Evolutionary conservation across 345 rosid genomes (phyloP).

Genomic region (Brassica juncea): DNA sequence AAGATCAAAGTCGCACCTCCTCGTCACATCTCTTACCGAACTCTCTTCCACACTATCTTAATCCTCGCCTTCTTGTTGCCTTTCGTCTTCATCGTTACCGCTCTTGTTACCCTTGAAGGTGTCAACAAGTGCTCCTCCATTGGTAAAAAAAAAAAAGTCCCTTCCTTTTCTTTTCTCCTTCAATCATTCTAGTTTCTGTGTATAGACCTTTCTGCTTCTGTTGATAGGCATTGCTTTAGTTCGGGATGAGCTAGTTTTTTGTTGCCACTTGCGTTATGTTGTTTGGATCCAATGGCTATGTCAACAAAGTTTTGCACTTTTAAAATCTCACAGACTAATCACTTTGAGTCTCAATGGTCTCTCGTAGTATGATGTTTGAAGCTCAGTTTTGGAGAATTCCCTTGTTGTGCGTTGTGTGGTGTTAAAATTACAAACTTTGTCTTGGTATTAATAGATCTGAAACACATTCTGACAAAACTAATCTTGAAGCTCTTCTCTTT

Average conservation of each 20-base stretch:
- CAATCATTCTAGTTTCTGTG: too few relatives aligned
- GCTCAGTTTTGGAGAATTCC: too few relatives aligned
- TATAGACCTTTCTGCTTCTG: neutral
- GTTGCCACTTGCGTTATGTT: too few relatives aligned
- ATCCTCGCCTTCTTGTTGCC: slow-evolving; percentile 97
- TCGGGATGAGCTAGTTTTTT: too few relatives aligned
- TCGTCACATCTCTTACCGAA: slow-evolving; percentile 88
- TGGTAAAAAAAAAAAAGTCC: slow-evolving; percentile 48
- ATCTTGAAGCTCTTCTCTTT: neutral
- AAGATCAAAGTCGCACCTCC: slow-evolving; percentile 99
- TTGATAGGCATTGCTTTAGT: too few relatives aligned
- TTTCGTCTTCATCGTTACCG: slow-evolving; percentile 97
- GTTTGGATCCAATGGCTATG: too few relatives aligned
- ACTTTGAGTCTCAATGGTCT: too few relatives aligned
- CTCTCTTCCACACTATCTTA: slow-evolving; percentile 92
- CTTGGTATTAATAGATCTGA: too few relatives aligned
- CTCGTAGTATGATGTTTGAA: too few relatives aligned
- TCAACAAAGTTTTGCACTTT: too few relatives aligned
- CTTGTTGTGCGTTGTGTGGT: too few relatives aligned
- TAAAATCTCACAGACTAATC: too few relatives aligned
- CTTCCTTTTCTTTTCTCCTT: neutral
- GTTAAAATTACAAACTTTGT: neutral
- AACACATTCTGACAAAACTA: neutral
- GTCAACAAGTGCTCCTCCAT: slow-evolving; percentile 99
- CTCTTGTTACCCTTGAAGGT: slow-evolving; percentile 99